Evolutionary conservation across 164 flowering plant species (phyloP), one percentile per base, ranked within the genome.

Genomic region (Piper longum): DNA sequence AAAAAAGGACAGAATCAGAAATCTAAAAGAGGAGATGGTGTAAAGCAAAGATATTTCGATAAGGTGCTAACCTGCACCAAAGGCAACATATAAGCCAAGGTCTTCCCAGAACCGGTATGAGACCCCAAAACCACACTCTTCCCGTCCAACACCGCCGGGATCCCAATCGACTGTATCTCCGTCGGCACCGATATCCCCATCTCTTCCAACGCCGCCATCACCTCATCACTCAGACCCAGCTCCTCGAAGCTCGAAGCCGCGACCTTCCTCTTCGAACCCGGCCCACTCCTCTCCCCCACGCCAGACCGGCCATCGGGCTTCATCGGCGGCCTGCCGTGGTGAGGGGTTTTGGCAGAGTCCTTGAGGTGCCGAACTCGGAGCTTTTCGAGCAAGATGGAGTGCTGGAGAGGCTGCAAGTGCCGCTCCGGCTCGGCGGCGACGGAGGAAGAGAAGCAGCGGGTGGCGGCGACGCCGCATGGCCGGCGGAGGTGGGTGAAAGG

Each of bases 101-200:
- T 93, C 77, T 93, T 93, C 44, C 99, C 97, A 61, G 97, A 93
- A 18, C 99, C 97, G 71, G 97, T 90, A 67, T 93, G 97, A 56
- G 97, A 93, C 41, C 97, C 99, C 85, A 93, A 78, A 2, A 93
- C 95, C 62, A 93, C 95, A 80, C 88, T 86, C 69, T 76, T 82
- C 64, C 89, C 84, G 14, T 85, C 81, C 62, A 89, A 73, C 62
- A 90, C 85, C 60, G 86, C 82, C 44, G 98, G 97, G 11, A 90
- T 75, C 59, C 97, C 98, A 66, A 88, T 62, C 60, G 85, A 72
- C 78, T 90, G 97, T 73, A 93, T 90, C 78, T 93, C 98, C 39
- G 97, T 93, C 4, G 98, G 98, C 62, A 72, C 85, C 9, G 83
- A 78, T 72, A 93, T 90, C 14, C 85, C 87, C 76, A 85, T 68